Evolutionary conservation across 768 basidiomycete species (phyloP), one percentile per base, ranked within the genome.

Genomic region (Strobilomyces dryophilus): DNA sequence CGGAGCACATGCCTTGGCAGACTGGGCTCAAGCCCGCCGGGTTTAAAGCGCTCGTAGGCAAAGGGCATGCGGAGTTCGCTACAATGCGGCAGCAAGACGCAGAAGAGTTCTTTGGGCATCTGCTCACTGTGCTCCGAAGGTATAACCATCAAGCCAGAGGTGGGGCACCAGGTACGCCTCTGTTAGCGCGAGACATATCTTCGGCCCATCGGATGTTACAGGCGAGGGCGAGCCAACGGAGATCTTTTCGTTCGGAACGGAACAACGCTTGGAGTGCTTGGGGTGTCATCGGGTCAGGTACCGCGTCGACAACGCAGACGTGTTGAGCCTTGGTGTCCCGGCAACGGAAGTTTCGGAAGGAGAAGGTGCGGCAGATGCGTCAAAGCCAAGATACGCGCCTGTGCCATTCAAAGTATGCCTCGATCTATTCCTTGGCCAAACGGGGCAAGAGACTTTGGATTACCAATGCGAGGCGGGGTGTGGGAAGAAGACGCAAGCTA

Each of bases 11-110:
- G 1, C 57, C 65, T 24, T 69, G 69, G 69, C 95, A 98, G 65
- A 82, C 80, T 21, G 97, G 97, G 0, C 68, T 99, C 39, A 80
- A 81, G 40, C 97, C 95, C 0, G 75, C 76, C 1, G 82, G 82
- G 57, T 92, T 98, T 76, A 98, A 98, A 70, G 74, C 84, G 5
- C 79, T 98, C 10, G 82, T 98, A 34, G 95, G 95, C 3, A 90
- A 88, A 59, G 93, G 92, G 1, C 97, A 98, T 62, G 81, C 81
- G 31, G 97, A 98, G 71, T 98, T 98, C 62, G 76, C 89, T 32
- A 98, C 95, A 44, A 98, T 98, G 95, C 79, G 82, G 48, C 95
- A 99, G 69, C 97, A 98, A 66, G 97, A 99, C 63, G 84, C 94
- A 6, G 93, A 95, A 64, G 95, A 98, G 71, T 98, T 98, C 73